phyloP scores from a whole-genome alignment of 805 yeast genomes.

The Torulaspora microellipsoides region DNA sequence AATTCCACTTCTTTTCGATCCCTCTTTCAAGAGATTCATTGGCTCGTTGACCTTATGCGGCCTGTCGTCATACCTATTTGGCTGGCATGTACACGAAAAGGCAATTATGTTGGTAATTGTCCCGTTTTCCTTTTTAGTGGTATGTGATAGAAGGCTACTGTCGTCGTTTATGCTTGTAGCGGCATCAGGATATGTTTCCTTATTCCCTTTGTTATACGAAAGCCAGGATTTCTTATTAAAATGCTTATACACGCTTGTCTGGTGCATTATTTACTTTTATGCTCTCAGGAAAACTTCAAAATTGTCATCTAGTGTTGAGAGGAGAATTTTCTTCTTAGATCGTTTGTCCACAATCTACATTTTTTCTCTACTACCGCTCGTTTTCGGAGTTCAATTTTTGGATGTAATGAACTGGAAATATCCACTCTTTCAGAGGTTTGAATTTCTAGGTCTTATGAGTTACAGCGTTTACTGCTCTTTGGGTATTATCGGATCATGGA shows the following conservation, averaged over 20 bases:
- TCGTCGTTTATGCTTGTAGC: constrained; percentile 67
- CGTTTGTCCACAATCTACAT: constrained; percentile 63
- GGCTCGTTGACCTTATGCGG: constrained; percentile 89
- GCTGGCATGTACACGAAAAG: constrained; percentile 99
- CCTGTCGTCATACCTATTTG: constrained; percentile 84
- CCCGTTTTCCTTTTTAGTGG: constrained; percentile 76
- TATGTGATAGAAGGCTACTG: constrained; percentile 65
- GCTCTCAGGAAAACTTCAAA: constrained; percentile 67
- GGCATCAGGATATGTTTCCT: constrained; percentile 77
- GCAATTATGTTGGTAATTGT: constrained; percentile 86
- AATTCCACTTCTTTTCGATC: constrained; percentile 64
- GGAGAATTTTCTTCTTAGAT: constrained; percentile 62
- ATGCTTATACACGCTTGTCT: constrained; percentile 68
- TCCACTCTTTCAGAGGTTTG: constrained; percentile 51
- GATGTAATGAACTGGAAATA: constrained; percentile 55
- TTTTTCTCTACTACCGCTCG: constrained; percentile 62
- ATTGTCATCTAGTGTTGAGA: constrained; percentile 37
- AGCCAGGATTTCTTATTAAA: constrained; percentile 78
- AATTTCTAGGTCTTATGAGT: constrained; percentile 75
- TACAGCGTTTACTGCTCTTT: constrained; percentile 81
- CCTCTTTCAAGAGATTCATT: constrained; percentile 71
- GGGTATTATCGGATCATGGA: constrained; percentile 85
- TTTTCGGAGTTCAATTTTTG: constrained; percentile 43
- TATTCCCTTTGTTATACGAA: constrained; percentile 82
- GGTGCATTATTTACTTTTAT: constrained; percentile 75